Conservation (phyloP, 2,329 filamentous ascomycete genomes). For the Ceratocystis albifundus region DNA sequence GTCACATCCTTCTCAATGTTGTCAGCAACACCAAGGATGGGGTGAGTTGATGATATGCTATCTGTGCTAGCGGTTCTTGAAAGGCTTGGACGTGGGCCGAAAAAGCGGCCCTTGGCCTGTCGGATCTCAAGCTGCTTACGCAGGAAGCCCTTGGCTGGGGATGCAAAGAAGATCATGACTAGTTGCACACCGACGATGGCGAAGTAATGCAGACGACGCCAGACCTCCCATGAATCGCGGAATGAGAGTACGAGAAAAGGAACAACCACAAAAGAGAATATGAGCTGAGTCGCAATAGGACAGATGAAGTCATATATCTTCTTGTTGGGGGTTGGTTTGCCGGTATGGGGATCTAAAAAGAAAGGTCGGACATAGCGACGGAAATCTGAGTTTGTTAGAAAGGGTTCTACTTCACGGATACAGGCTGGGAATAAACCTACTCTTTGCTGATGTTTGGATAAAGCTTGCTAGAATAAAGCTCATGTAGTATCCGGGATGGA, state of each 20-base stretch:
- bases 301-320: conserved; percentile 75
- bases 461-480: conserved; percentile 82
- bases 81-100: conserved; percentile 28
- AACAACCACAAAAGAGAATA: conserved; percentile 68
- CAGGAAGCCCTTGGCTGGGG: conserved; percentile 56
- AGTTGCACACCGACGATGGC: conserved; percentile 54
- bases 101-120: conserved; percentile 36
- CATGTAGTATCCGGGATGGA: conserved; percentile 93
- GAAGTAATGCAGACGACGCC: conserved; percentile 85
- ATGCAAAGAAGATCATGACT: conserved; percentile 65
- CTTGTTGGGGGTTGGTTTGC: conserved; percentile 57
- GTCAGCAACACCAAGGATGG: conserved; percentile 64
- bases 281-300: conserved; percentile 64
- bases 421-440: conserved; percentile 37
- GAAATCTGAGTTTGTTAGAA: conserved; percentile 48
- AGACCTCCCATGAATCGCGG: conserved; percentile 57
- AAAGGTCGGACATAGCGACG: conserved; percentile 84
- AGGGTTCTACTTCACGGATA: conserved; percentile 20
- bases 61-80: conserved; percentile 46
- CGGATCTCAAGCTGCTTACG: conserved; percentile 49
- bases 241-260: conserved; percentile 80
- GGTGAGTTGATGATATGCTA: conserved; percentile 44
- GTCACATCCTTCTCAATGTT: conserved; percentile 66
- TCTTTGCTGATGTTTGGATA: conserved; percentile 86
- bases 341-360: conserved; percentile 71